Evolutionary conservation across 371 early-diverging fungal species (phyloP), one percentile per base, ranked within the genome.

Genomic region (Mucor saturninus): DNA sequence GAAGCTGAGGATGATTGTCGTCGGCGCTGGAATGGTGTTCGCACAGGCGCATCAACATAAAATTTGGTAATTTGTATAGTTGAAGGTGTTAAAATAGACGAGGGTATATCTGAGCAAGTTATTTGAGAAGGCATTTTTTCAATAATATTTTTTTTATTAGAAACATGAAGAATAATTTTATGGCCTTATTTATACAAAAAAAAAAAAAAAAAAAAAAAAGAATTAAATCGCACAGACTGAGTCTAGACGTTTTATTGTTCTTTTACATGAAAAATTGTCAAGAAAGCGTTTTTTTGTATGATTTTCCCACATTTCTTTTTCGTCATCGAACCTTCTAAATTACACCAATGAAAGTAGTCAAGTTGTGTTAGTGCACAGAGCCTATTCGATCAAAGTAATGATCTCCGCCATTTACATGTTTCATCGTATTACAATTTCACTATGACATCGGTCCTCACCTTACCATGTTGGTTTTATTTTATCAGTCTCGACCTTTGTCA

Each of bases 51-150:
- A 13, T 56, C 45, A 4, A 58, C 61, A 45, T 74, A 74, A 35
- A 74, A 74, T 45, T 49, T 38, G 28, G 72, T 71, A 45, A 71
- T 71, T 68, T 74, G 61, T 53, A 74, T 74, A 0, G 61, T 60
- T 0, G 68, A 59, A 11, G 67, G 57, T 48, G 67, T 67, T 6
- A 67, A 54, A n/a, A 57, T 64, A 4, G 64, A 64, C n/a, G 64
- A 64, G 31, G 64, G 64, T 13, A 50, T 13, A 30, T 11, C 30
- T 5, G 60, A 64, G 56, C 32, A 28, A 9, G 38, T 61, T 39
- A 53, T 42, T 53, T 61, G 52, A n/a, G 51, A 43, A 21, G 61
- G 52, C 61, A 61, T 60, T 28, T 54, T 54, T 40, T 15, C 21
- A 21, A 21, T 21, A 21, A 21, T 45, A 15, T n/a, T 46, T 21